Evolutionary conservation across 2,329 filamentous ascomycete genomes (phyloP), one percentile per base, ranked within the genome.

Genomic region (Trichophyton rubrum): DNA sequence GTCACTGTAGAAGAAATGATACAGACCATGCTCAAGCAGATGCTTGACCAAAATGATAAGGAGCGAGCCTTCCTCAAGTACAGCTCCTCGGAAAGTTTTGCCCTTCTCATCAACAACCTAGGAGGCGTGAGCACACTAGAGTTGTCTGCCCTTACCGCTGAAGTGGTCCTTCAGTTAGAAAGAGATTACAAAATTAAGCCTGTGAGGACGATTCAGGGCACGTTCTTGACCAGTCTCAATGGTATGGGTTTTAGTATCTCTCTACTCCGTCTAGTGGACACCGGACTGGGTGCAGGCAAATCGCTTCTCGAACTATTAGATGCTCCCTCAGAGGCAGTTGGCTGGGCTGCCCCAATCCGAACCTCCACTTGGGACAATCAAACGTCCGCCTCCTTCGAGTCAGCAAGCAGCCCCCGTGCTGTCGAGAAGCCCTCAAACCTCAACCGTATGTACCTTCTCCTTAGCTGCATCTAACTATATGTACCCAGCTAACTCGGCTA

Each of bases 141-240:
- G 66, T 69, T 88, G 60, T 80, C 83, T 22, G 86, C 82, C 27
- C 85, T 88, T 64, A 85, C 83, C 1, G 78, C 82, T n/a, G 85
- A 88, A 70, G 81, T 87, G 5, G 77, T 83, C 4, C 75, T 77
- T 47, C 85, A 87, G 68, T 74, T 89, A 49, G 77, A 79, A 61
- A 75, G 74, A 35, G 75, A 77, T 61, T 85, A 83, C 69, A 77
- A 79, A 35, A 83, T 88, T 67, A 80, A 79, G 65, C 84, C 85
- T 0, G 78, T 80, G 24, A 75, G 85, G 45, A 79, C 86, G 53
- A 76, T 88, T 41, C 77, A 83, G 33, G 84, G 85, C 9, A 87
- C 85, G 0, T 89, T 85, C 73, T 84, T 89, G 79, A 88, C 86
- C 17, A 87, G 84, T 64, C 72, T 89, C 63, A 88, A 89, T 65